Evolutionary conservation across 2,329 filamentous ascomycete species (phyloP).

Genomic region (Aspergillus clavatus): DNA sequence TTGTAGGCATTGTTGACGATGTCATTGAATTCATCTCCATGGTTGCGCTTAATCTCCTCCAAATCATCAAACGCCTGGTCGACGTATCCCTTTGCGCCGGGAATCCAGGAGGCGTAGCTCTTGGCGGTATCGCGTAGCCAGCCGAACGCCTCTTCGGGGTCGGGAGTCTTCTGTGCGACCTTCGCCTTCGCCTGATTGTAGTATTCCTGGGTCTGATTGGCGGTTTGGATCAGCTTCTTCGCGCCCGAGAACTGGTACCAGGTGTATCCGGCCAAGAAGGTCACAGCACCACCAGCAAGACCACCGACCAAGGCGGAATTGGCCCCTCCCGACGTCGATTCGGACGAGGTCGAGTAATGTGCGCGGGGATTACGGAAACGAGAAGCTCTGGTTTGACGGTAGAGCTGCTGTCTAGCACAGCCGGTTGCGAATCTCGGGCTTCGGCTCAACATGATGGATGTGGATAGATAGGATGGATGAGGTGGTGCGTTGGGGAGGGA

Average conservation of each 20-base stretch:
- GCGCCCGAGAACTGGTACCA: constrained; percentile 54
- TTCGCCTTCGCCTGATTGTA: constrained; percentile 57
- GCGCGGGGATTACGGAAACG: constrained; percentile 16
- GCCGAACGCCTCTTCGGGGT: constrained; percentile 61
- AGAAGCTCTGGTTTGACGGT: constrained; percentile 1
- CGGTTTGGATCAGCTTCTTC: constrained; percentile 45
- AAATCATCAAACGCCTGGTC: constrained; percentile 66
- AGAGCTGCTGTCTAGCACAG: constrained; percentile 7
- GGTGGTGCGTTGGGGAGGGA: too few relatives aligned
- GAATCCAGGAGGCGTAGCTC: constrained; percentile 67
- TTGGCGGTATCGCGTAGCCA: constrained; percentile 63
- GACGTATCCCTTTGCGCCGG: constrained; percentile 64
- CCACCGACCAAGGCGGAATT: constrained; percentile 43
- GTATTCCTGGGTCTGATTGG: constrained; percentile 55
- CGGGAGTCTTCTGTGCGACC: constrained; percentile 58
- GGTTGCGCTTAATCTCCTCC: constrained; percentile 62
- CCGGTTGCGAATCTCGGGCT: constrained; percentile 5
- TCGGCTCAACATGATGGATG: constrained; percentile 7
- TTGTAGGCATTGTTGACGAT: constrained; percentile 64
- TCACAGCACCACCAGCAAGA: constrained; percentile 46
- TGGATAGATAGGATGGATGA: too few relatives aligned
- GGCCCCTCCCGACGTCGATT: constrained; percentile 16
- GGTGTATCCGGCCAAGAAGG: constrained; percentile 45
- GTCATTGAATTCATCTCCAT: constrained; percentile 64
- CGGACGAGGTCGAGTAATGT: constrained; percentile 26